Evolutionary conservation across 2,329 filamentous ascomycete species (phyloP).

Genomic region (Epichloe baconii): DNA sequence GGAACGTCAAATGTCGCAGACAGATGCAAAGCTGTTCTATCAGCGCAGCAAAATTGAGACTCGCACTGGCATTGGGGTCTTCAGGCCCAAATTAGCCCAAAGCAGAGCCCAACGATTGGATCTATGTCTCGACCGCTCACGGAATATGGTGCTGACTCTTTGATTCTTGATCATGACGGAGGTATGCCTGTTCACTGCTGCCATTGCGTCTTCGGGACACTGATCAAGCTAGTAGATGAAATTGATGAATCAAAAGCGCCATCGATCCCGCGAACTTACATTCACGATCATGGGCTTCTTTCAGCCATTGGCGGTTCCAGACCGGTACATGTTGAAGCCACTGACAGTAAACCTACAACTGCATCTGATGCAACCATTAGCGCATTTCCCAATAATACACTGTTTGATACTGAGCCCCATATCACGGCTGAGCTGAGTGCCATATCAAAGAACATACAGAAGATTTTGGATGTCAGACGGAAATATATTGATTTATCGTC

Average conservation of each 20-base stretch:
- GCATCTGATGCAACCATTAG: constrained; percentile 39
- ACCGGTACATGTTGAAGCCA: constrained; percentile 25
- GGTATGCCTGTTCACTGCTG: constrained; percentile 8
- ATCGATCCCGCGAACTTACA: background rate
- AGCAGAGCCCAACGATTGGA: constrained; percentile 32
- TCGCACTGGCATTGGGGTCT: constrained; percentile 18
- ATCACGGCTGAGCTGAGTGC: constrained; percentile 72
- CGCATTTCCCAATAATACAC: constrained; percentile 46
- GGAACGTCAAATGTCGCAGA: constrained; percentile 88
- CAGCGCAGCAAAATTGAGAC: constrained; percentile 66
- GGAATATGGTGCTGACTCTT: constrained; percentile 24
- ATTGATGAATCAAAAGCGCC: constrained; percentile 3
- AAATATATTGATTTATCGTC: constrained; percentile 81
- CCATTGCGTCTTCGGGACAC: background rate
- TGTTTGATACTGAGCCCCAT: constrained; percentile 60
- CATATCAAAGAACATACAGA: constrained; percentile 85
- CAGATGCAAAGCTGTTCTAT: constrained; percentile 92
- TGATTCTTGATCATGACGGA: constrained; percentile 17
- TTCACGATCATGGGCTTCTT: background rate
- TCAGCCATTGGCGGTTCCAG: constrained; percentile 7
- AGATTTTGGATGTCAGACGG: constrained; percentile 73
- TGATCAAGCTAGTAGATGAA: constrained; percentile 7
- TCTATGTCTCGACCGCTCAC: constrained; percentile 22
- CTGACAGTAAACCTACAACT: constrained; percentile 25
- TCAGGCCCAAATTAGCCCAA: constrained; percentile 30